Base-by-base conservation (phyloP, 495 filamentous ascomycete genomes). In the Tuber magnatum region DNA sequence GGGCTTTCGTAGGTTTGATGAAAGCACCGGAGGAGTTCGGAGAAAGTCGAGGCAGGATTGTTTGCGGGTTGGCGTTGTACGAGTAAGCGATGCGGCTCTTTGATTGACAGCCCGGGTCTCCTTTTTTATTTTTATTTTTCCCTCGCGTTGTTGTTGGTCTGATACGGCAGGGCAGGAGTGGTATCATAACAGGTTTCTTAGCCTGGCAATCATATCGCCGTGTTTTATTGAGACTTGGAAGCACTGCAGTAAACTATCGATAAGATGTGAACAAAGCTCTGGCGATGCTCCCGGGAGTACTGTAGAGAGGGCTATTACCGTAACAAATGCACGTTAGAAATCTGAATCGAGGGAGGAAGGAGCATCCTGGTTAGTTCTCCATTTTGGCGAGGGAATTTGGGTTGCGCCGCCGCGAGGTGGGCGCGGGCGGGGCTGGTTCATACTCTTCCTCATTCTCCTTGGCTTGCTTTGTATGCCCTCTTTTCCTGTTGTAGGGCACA, bases 401-500 rank as follows among this genome's bases (percentile, higher is more conserved):
- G 56, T 65, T 65, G 56, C 18, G 56, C 56, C 35, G 56, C 28
- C 56, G 56, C 28, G 56, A 65, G 56, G 28, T 65, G 28, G 56
- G 8, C 35, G 56, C 56, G 56, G 28, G 56, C 14, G 56, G 56
- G 56, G 28, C 56, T 65, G 56, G 51, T 61, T 61, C 51, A 61
- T 32, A 10, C 14, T 28, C 51, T 28, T 9, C 12, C 51, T 48
- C 51, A n/a, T 61, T 61, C 48, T 51, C 48, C 48, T 51, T 51
- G 51, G 51, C 51, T 61, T 3, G 51, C 16, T 61, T 61, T 28
- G 51, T 61, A 61, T 61, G n/a, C 9, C 12, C 2, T 28, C 12
- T 65, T 61, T 35, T 65, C 56, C 56, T 35, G 56, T 65, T 65
- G 56, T 65, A 65, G 56, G 56, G 56, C 56, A 65, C 56, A 65